Conservation (phyloP, 768 basidiomycete genomes). For the Candolleomyces aberdarensis region DNA sequence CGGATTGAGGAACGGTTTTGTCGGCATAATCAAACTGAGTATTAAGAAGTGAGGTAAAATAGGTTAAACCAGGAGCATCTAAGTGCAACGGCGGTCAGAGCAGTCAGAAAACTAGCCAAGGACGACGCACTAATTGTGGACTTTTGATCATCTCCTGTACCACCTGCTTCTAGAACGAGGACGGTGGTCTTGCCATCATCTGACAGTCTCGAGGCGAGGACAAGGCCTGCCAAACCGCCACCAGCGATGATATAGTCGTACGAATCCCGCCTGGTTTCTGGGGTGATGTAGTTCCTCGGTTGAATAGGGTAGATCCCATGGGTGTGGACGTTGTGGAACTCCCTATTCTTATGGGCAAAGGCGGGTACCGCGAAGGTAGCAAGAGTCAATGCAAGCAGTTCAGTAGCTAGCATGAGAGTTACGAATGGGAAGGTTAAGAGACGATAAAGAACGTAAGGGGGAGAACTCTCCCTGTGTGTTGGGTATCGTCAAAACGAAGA, state of each 20-base stretch:
- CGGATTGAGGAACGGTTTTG: conserved; percentile 44
- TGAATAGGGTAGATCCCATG: not conserved
- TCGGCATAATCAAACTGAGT: conserved; percentile 56
- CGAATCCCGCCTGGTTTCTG: conserved; percentile 12
- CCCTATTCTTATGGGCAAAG: not conserved
- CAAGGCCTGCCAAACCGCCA: conserved; percentile 35
- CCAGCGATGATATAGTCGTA: conserved; percentile 37
- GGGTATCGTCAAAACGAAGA: not conserved
- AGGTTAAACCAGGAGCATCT: conserved; percentile 53
- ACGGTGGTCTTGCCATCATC: conserved; percentile 33
- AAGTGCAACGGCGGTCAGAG: not conserved
- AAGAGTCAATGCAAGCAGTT: conserved; percentile 1
- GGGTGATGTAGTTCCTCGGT: conserved; percentile 12
- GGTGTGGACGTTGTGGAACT: conserved; percentile 8
- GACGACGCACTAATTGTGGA: conserved; percentile 28
- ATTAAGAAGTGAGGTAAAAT: conserved; percentile 46
- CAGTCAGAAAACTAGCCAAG: not conserved
- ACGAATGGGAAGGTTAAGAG: not conserved
- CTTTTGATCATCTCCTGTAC: conserved; percentile 37
- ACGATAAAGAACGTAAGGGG: not conserved
- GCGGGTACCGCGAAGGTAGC: conserved; percentile 2
- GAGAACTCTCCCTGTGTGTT: conserved; percentile 1
- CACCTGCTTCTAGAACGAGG: conserved; percentile 42
- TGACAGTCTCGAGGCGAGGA: conserved; percentile 33
- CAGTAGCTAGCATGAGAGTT: not conserved